phyloP scores from a whole-genome alignment of 495 filamentous ascomycete species.

The Penicillium bovifimosum region DNA sequence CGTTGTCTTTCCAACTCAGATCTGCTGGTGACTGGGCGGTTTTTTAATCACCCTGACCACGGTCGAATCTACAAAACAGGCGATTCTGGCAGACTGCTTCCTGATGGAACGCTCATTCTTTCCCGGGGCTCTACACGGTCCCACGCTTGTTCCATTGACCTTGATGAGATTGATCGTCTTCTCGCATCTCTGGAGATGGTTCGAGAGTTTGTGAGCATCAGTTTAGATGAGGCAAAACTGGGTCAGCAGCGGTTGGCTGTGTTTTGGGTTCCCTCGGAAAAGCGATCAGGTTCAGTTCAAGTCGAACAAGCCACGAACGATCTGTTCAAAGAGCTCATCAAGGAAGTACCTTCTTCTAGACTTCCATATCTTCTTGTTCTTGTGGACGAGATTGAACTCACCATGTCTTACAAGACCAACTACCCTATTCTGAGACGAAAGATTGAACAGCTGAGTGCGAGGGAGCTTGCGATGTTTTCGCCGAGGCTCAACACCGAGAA shows the following conservation, averaged over 20 bases:
- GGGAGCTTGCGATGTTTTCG: slow-evolving; percentile 24
- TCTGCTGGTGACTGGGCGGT: slow-evolving; percentile 50
- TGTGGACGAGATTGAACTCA: slow-evolving; percentile 56
- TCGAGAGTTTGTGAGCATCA: slow-evolving; percentile 48
- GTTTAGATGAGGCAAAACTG: slow-evolving; percentile 28
- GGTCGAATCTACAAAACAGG: slow-evolving; percentile 69
- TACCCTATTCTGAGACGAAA: slow-evolving; percentile 33
- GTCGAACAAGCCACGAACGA: slow-evolving; percentile 18
- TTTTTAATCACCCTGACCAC: slow-evolving; percentile 58
- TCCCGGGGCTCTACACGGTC: slow-evolving; percentile 60
- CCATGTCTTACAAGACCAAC: slow-evolving; percentile 60
- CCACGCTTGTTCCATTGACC: slow-evolving; percentile 58
- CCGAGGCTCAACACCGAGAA: slow-evolving; percentile 1
- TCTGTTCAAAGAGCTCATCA: slow-evolving; percentile 37
- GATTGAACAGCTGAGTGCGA: slow-evolving; percentile 21
- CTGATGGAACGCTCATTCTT: slow-evolving; percentile 61
- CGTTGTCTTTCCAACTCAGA: slow-evolving; percentile 33
- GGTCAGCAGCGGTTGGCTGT: slow-evolving; percentile 46
- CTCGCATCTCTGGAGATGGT: slow-evolving; percentile 42
- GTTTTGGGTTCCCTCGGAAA: slow-evolving; percentile 48
- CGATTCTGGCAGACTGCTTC: slow-evolving; percentile 64
- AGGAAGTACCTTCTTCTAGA: slow-evolving; percentile 59
- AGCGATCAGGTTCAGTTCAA: slow-evolving; percentile 2
- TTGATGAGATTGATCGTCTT: slow-evolving; percentile 60
- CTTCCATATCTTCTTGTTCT: slow-evolving; percentile 64